Evolutionary conservation across 164 flowering plant species (phyloP), one percentile per base, ranked within the genome.

Genomic region (Taxillus chinensis): DNA sequence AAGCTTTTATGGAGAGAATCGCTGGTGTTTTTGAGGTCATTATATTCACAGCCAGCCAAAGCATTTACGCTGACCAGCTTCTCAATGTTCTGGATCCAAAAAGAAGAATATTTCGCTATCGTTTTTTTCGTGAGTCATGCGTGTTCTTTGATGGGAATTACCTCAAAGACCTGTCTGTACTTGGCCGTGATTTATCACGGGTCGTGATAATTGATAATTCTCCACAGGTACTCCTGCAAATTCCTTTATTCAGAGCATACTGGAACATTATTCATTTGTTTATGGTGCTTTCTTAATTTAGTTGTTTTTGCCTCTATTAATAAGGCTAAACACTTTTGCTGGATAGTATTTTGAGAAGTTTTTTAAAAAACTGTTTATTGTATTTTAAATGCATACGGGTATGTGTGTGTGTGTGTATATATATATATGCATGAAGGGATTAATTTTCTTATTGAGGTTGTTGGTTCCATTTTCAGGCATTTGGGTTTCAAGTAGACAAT

Each of bases 41-140:
- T 45, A 81, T 95, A 63, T 95, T 95, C 71, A 95, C 99, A 14
- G 98, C 99, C 48, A 95, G 99, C 71, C 96, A 91, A 78, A 89
- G 99, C 70, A 89, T 95, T 49, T 95, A 95, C 73, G 99, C 99
- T 7, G 96, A 95, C 73, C 92, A 89, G 68, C 96, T 95, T 67
- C 85, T 95, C 50, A 86, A 91, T 71, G 85, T 95, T 43, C 73
- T 95, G 64, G 99, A 95, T 63, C 99, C 99, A 17, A 89, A 85
- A 76, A 83, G 98, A 70, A 89, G 74, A 73, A 53, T 87, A 62
- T 82, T 95, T 62, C 90, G 96, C 15, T 95, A 87, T 68, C 92
- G 96, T 57, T 90, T 91, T 59, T 95, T 63, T 63, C 96, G 98
- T 37, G 98, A 95, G 42, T 87, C 98, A 4, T 95, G 99, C 74